phyloP scores from a whole-genome alignment of 164 flowering plant species.

The Cinnamomum micranthum region DNA sequence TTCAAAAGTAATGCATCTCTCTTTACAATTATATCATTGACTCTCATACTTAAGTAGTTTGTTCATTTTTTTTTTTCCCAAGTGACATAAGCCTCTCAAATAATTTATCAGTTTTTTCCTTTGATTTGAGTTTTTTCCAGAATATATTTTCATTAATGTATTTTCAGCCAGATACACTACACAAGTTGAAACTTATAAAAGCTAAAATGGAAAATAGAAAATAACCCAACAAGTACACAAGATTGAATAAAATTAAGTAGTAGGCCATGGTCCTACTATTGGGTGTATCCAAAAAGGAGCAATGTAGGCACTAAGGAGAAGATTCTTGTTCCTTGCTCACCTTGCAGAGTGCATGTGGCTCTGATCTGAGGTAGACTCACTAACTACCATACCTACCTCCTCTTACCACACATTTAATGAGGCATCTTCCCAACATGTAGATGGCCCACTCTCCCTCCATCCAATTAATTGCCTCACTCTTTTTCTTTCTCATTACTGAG shows the following conservation, averaged over 20 bases:
- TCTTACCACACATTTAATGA: background rate
- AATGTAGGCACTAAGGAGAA: background rate
- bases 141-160: too few species aligned
- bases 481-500: background rate
- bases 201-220: background rate
- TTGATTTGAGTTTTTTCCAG: too few species aligned
- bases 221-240: background rate
- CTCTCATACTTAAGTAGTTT: too few species aligned
- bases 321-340: slow-evolving; percentile 2
- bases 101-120: too few species aligned
- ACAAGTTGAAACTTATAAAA: too few species aligned
- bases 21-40: too few species aligned
- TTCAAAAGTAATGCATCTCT: too few species aligned
- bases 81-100: too few species aligned
- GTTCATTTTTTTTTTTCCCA: too few species aligned
- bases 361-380: slow-evolving; percentile 4
- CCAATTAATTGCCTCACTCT: background rate
- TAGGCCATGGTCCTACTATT: background rate
- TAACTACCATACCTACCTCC: slow-evolving; percentile 9
- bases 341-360: slow-evolving; percentile 1
- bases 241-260: background rate
- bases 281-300: background rate
- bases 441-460: background rate
- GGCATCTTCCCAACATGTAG: background rate
- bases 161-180: too few species aligned